A percentile compares a stretch with the other conserved stretches of the same genome.
These are phyloP conservation scores for Alternaria ventricosa DNA, from an alignment of 2,329 filamentous ascomycete species.

Conservation along the genomic window DNA sequence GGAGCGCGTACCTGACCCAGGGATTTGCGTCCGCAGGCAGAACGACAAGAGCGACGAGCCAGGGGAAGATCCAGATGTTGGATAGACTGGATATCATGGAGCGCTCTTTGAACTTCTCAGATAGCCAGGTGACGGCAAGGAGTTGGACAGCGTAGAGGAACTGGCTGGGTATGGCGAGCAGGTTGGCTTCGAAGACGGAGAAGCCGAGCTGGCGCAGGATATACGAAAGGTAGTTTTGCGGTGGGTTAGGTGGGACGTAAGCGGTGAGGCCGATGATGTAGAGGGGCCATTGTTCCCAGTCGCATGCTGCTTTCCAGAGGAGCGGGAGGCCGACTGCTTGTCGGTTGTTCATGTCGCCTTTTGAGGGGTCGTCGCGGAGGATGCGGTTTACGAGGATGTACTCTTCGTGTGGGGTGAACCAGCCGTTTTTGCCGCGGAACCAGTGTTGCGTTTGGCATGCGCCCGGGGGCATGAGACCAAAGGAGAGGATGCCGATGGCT, in stretches of 20 bases:
- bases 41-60: constrained; percentile 59
- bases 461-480: constrained; percentile 61
- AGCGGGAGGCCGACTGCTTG: constrained; percentile 27
- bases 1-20: constrained; percentile 61
- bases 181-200: constrained; percentile 66
- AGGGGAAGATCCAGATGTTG: constrained; percentile 67
- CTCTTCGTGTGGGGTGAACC: constrained; percentile 67
- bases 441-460: constrained; percentile 59
- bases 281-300: constrained; percentile 44
- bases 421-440: constrained; percentile 64
- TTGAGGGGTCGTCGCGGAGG: constrained; percentile 63
- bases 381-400: constrained; percentile 68
- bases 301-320: constrained; percentile 32
- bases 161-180: constrained; percentile 64
- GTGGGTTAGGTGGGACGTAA: constrained; percentile 33
- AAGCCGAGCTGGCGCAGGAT: constrained; percentile 66
- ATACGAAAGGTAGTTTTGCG: constrained; percentile 57
- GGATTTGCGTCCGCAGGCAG: constrained; percentile 54
- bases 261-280: constrained; percentile 55
- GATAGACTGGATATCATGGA: constrained; percentile 57
- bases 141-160: constrained; percentile 51
- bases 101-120: constrained; percentile 55
- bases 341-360: constrained; percentile 60
- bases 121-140: constrained; percentile 54
- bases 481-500: constrained; percentile 60